These are phyloP conservation scores for Dendrobium huoshanense DNA, from an alignment of 106 monocot species.

Conservation along the genomic window DNA sequence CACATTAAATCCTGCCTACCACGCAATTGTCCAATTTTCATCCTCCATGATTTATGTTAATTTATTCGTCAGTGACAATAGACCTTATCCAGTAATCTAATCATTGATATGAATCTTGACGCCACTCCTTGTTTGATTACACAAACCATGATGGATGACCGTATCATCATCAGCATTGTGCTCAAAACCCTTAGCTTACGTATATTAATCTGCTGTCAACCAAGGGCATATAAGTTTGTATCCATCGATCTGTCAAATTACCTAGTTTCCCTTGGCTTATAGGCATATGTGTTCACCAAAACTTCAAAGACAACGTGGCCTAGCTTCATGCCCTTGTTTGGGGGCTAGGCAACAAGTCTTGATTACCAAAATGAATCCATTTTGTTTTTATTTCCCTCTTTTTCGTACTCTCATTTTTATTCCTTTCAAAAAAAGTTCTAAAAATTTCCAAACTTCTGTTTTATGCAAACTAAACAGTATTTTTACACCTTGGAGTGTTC, in stretches of 20 bases:
- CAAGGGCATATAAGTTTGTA: neutral
- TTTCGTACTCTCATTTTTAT: neutral
- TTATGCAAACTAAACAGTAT: neutral
- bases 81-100: neutral
- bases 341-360: too few species aligned
- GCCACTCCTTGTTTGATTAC: neutral
- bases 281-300: neutral
- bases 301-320: neutral
- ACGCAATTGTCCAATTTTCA: neutral
- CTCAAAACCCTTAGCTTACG: neutral
- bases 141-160: neutral
- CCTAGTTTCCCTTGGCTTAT: neutral
- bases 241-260: neutral
- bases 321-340: neutral
- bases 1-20: neutral
- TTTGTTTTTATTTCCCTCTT: neutral
- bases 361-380: neutral
- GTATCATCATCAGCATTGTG: neutral
- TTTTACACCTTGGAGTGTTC: neutral
- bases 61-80: neutral
- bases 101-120: neutral
- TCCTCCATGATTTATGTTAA: neutral
- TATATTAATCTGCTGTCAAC: neutral
- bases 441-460: neutral
- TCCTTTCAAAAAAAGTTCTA: neutral